Percentiles rank a stretch among this genome's conserved stretches.
phyloP scores from a whole-genome alignment of 768 basidiomycete species.

The Lactarius trivialis region DNA sequence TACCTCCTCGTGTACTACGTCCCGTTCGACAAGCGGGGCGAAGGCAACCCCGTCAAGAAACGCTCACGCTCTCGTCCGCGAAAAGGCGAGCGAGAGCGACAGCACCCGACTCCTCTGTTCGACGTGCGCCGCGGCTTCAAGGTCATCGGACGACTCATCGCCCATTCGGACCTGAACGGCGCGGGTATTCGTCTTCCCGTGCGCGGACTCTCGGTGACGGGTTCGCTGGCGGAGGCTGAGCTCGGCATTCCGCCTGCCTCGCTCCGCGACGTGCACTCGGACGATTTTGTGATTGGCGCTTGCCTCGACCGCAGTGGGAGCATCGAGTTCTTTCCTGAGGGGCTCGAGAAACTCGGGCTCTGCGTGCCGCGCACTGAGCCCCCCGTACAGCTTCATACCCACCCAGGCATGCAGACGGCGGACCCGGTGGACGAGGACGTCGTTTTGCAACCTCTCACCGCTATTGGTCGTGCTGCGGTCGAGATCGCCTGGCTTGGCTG shows the following conservation, averaged over 20 bases:
- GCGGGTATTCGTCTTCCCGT: slow-evolving; percentile 70
- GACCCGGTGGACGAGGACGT: slow-evolving; percentile 39
- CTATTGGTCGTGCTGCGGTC: slow-evolving; percentile 44
- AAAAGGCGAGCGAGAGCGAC: slow-evolving; percentile 27
- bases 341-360: slow-evolving; percentile 68
- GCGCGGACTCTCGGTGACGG: slow-evolving; percentile 61
- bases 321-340: slow-evolving; percentile 73
- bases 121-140: slow-evolving; percentile 61
- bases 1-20: slow-evolving; percentile 82
- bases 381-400: neutral
- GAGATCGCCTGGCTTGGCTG: slow-evolving; percentile 53
- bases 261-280: slow-evolving; percentile 33
- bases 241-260: slow-evolving; percentile 31
- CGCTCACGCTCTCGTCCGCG: slow-evolving; percentile 31
- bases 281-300: slow-evolving; percentile 49
- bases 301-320: slow-evolving; percentile 59
- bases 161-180: slow-evolving; percentile 64
- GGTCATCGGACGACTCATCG: slow-evolving; percentile 67
- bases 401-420: slow-evolving; percentile 28
- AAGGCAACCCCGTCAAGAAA: slow-evolving; percentile 36
- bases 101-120: slow-evolving; percentile 17
- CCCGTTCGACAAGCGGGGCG: slow-evolving; percentile 38
- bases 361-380: slow-evolving; percentile 32
- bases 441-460: slow-evolving; percentile 40
- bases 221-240: slow-evolving; percentile 43